Conservation (phyloP, 768 basidiomycete genomes). For the Naganishia friedmannii region DNA sequence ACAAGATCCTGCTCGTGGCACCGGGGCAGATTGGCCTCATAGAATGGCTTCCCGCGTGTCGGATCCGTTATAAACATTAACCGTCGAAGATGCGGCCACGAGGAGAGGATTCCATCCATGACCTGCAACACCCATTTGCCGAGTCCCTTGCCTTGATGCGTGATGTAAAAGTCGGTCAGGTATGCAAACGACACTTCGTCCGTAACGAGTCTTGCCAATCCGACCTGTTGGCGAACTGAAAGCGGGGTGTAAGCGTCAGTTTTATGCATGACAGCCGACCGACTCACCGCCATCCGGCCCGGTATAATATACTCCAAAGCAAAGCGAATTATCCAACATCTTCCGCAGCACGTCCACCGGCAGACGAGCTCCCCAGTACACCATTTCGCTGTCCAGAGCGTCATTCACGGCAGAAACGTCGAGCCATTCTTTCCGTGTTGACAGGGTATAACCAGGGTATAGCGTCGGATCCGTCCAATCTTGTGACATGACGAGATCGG, state of each 20-base stretch:
- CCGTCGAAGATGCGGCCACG: constrained; percentile 24
- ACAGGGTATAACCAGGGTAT: constrained; percentile 25
- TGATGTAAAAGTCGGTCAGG: constrained; percentile 31
- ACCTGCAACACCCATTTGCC: neutral
- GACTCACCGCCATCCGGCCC: constrained; percentile 5
- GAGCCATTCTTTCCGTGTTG: constrained; percentile 16
- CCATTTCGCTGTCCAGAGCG: constrained; percentile 22
- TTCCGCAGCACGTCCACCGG: neutral
- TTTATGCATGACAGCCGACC: neutral
- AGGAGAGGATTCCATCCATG: constrained; percentile 19
- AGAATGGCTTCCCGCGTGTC: constrained; percentile 16
- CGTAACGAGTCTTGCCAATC: constrained; percentile 27
- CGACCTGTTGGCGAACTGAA: constrained; percentile 25
- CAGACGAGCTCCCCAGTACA: constrained; percentile 27
- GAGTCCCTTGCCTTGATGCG: constrained; percentile 26
- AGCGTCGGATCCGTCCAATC: constrained; percentile 12
- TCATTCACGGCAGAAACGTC: constrained; percentile 26
- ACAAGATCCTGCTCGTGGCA: constrained; percentile 3
- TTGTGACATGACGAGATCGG: neutral
- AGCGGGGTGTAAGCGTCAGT: neutral
- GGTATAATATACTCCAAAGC: constrained; percentile 5
- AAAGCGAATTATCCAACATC: constrained; percentile 25
- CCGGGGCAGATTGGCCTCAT: constrained; percentile 15
- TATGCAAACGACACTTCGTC: constrained; percentile 30
- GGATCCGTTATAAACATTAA: constrained; percentile 22